Evolutionary conservation across 2,329 filamentous ascomycete species (phyloP).

Genomic region (Fusarium chaquense): DNA sequence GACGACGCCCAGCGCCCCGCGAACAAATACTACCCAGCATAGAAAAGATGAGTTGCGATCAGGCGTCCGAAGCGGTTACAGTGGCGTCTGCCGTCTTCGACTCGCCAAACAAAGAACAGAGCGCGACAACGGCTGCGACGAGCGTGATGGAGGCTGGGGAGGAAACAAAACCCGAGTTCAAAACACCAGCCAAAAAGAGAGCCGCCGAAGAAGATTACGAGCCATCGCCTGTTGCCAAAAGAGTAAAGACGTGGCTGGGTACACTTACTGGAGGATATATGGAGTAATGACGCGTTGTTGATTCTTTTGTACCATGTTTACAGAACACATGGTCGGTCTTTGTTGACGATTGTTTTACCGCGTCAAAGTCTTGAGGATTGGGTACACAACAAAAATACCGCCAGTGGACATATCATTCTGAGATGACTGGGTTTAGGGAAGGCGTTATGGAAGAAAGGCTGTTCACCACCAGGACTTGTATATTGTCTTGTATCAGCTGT

Average conservation of each 20-base stretch:
- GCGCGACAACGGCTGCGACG: conserved; percentile 16
- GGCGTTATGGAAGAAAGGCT: conserved; percentile 1
- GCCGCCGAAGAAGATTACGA: conserved; percentile 15
- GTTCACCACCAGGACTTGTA: neutral
- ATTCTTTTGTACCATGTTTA: neutral
- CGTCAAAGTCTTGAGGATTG: neutral
- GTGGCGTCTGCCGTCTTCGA: neutral
- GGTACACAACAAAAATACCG: neutral
- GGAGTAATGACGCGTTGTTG: conserved; percentile 8
- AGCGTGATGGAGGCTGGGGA: conserved; percentile 10
- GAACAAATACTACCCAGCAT: conserved; percentile 4
- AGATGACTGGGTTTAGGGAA: neutral
- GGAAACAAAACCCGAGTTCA: neutral
- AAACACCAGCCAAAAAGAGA: conserved; percentile 7
- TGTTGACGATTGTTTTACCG: neutral
- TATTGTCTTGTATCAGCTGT: neutral
- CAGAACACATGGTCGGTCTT: neutral
- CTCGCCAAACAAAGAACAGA: conserved; percentile 6
- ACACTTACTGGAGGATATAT: conserved; percentile 22
- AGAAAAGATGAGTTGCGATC: conserved; percentile 3
- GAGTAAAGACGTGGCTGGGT: conserved; percentile 18
- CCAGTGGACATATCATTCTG: neutral
- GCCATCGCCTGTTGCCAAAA: conserved; percentile 18
- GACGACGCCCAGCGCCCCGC: neutral
- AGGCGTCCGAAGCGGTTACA: neutral